A percentile compares a stretch with the other conserved stretches of the same genome.
phyloP scores from a whole-genome alignment of 2,329 filamentous ascomycete genomes.

The Apiospora kogelbergensis region DNA sequence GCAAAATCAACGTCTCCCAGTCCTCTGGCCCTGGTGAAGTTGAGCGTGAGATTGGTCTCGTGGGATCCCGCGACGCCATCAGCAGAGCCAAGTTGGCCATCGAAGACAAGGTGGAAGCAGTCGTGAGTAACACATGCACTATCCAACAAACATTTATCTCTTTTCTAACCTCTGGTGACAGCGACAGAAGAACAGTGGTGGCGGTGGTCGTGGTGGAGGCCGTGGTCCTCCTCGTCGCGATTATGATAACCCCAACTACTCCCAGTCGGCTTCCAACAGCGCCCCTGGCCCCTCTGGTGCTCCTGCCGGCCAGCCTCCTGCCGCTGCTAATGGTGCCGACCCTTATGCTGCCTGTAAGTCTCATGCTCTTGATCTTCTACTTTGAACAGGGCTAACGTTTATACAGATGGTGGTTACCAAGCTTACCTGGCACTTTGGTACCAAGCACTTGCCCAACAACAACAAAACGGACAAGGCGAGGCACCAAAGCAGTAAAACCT shows the following conservation, averaged over 20 bases:
- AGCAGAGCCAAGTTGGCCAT: constrained; percentile 80
- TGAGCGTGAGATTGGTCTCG: constrained; percentile 83
- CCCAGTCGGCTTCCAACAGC: constrained; percentile 46
- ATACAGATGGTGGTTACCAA: constrained; percentile 73
- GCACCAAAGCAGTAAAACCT: constrained; percentile 40
- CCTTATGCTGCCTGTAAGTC: constrained; percentile 74
- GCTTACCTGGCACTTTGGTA: constrained; percentile 82
- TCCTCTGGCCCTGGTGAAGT: constrained; percentile 74
- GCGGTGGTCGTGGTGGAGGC: constrained; percentile 41
- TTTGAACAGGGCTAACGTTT: constrained; percentile 21
- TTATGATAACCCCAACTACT: constrained; percentile 54
- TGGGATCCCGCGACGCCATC: constrained; percentile 76
- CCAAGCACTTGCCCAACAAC: constrained; percentile 60
- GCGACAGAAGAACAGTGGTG: constrained; percentile 55
- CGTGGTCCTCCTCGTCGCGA: constrained; percentile 46
- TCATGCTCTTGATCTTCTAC: not conserved
- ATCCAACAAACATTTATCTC: not conserved
- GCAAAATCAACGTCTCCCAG: constrained; percentile 92
- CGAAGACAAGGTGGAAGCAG: constrained; percentile 88
- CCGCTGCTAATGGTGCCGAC: constrained; percentile 55
- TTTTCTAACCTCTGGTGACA: constrained; percentile 34
- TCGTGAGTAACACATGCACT: constrained; percentile 55
- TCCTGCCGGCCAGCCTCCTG: constrained; percentile 31
- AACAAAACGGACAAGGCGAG: constrained; percentile 20
- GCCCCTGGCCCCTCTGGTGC: constrained; percentile 34